Conservation (phyloP, 2,329 filamentous ascomycete genomes). For the Metarhizium robertsii region DNA sequence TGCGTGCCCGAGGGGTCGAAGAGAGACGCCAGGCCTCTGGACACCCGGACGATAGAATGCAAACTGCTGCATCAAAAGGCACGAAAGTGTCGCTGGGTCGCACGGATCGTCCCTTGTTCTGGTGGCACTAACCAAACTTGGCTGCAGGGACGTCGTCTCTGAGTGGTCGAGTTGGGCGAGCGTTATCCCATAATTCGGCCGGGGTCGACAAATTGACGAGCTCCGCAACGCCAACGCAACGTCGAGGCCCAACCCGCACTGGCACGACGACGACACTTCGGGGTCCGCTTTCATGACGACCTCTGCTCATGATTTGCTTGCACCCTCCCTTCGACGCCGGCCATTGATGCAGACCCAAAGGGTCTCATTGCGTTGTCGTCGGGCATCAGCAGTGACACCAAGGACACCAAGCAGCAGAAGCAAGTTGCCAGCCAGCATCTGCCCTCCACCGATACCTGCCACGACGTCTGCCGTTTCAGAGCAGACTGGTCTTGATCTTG, state of each 20-base stretch:
- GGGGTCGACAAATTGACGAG: not conserved
- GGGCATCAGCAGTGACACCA: constrained; percentile 15
- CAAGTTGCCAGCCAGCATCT: constrained; percentile 2
- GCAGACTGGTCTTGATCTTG: not conserved
- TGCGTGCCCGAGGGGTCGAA: too few species aligned
- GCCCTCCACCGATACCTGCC: not conserved
- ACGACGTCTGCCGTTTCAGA: not conserved
- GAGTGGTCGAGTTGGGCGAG: constrained; percentile 2
- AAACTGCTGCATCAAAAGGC: constrained; percentile 7
- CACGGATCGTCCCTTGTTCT: constrained; percentile 9
- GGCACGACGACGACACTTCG: not conserved
- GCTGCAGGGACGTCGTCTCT: not conserved
- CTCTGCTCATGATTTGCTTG: not conserved
- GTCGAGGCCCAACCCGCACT: constrained; percentile 10
- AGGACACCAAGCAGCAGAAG: not conserved
- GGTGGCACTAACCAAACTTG: not conserved
- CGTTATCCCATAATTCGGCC: not conserved
- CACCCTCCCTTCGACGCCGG: constrained; percentile 7
- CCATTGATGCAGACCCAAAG: constrained; percentile 3
- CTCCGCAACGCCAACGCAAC: constrained; percentile 5
- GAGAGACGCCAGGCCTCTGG: too few species aligned
- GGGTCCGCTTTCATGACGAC: constrained; percentile 3
- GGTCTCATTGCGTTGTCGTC: constrained; percentile 9
- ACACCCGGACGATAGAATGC: constrained; percentile 16
- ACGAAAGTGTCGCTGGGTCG: constrained; percentile 5